Evolutionary conservation across 2,329 filamentous ascomycete species (phyloP), one percentile per base, ranked within the genome.

Genomic region (Trichoderma semiorbis): DNA sequence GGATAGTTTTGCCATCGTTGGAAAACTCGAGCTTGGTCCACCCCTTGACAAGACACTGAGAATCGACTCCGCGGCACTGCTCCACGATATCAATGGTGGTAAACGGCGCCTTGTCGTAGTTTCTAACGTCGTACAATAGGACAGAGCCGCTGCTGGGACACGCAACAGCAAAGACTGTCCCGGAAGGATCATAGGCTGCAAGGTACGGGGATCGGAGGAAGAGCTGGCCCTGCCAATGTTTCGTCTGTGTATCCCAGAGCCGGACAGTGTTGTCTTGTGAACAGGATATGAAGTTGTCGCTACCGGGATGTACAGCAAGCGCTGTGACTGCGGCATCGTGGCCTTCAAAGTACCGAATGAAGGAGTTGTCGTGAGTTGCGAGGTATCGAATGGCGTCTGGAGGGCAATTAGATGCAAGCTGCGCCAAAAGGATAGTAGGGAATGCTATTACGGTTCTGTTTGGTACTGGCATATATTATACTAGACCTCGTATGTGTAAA

Each of bases 1-100:
- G 86, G 62, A 99, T 83, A 73, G 89, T 89, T 78, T 97, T 97
- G 21, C 96, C 96, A 78, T 99, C 96, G 77, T 99, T 99, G 72
- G 93, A 96, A 79, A 99, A 98, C 77, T 97, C 94, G 55, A 99
- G 86, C 76, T 92, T 94, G 1, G 93, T 96, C 96, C 96, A 99
- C 12, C 91, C 91, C 67, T 87, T 87, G 73, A 88, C 84, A 1
- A 87, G 82, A 66, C 92, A 90, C 62, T 91, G 87, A 7, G 85
- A 81, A 74, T 88, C 84, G 65, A 85, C 77, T 78, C 82, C 72
- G 78, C 83, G 79, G 60, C 84, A 84, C 65, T 85, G 82, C 70
- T 91, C 89, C 28, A 90, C 82, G 18, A 98, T 85, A 78, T 98
- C 95, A 77, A 98, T 96, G 10, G 89, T 92, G 12, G 91, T 88